Conservation (phyloP, 2,329 filamentous ascomycete genomes). For the Fusarium incarnatum region DNA sequence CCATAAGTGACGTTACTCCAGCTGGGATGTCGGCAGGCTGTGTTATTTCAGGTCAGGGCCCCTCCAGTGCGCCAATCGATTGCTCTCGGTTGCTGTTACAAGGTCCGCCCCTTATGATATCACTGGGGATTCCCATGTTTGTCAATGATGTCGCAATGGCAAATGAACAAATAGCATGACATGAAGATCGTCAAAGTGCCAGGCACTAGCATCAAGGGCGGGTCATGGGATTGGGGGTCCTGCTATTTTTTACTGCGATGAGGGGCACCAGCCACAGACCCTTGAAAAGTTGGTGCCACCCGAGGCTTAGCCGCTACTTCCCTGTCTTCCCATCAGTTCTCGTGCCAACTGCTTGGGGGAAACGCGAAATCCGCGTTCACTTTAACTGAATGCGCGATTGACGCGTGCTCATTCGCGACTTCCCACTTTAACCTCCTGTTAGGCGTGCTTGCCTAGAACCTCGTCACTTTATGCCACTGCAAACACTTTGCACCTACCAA, state of each 20-base stretch:
- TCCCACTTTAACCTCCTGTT: conserved; percentile 21
- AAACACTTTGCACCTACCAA: conserved; percentile 19
- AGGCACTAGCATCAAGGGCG: conserved; percentile 40
- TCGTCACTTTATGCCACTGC: conserved; percentile 34
- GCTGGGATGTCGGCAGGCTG: conserved; percentile 2
- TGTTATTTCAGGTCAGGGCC: conserved; percentile 16
- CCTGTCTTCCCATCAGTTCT: background rate
- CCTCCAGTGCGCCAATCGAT: conserved; percentile 14
- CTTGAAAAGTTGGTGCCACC: background rate
- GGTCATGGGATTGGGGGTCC: conserved; percentile 3
- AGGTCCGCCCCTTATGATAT: conserved; percentile 33
- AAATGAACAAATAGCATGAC: conserved; percentile 37
- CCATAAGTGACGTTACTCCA: conserved; percentile 38
- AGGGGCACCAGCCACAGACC: conserved; percentile 35
- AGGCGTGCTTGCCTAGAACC: conserved; percentile 34
- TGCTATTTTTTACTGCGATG: background rate
- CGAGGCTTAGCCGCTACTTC: conserved; percentile 33
- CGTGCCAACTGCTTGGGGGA: background rate
- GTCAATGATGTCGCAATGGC: conserved; percentile 17
- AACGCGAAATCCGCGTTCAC: conserved; percentile 29
- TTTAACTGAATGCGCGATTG: conserved; percentile 44
- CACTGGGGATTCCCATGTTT: conserved; percentile 41
- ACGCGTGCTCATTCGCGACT: conserved; percentile 50
- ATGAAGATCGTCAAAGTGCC: conserved; percentile 27
- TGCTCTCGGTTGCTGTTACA: conserved; percentile 18